Evolutionary conservation across 2,329 filamentous ascomycete genomes (phyloP), one percentile per base, ranked within the genome.

Genomic region (Alternaria gansuensis): DNA sequence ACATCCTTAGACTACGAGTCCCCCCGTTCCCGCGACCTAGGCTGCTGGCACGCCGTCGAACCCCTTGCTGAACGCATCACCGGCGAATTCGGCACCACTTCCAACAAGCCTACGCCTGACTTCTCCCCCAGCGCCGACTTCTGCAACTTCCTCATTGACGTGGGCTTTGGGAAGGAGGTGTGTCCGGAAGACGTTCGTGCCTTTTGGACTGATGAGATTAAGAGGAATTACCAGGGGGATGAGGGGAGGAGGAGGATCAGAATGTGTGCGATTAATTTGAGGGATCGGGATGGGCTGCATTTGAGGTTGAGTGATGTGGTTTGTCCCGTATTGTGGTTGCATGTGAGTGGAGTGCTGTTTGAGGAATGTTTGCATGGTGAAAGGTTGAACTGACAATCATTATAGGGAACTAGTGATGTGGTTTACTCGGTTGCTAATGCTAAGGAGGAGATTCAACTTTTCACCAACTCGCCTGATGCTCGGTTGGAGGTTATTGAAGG

Each of bases 1-100:
- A 84, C 83, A 4, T 84, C 82, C 0, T 75, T 85, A 70, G 82
- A 84, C 70, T 79, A 72, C 54, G 83, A 85, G 62, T 81, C 79
- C 29, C 67, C 77, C 14, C 74, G 77, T 14, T 80, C 78, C 13
- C 78, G 80, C 23, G 60, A 68, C 5, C 71, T 83, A 2, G 79
- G 81, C 5, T 84, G 83, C 74, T 85, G 83, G 83, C 75, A 85
- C 57, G 77, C 75, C 4, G 67, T 71, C 1, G 66, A 69, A 0
- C 68, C 73, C 10, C 67, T 81, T 4, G 72, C 66, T 0, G 63
- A 70, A 3, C 76, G 69, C 40, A 79, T 82, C 62, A 60, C 79
- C 1, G 69, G 36, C 29, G 57, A 68, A 5, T 83, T 80, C 78
- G 79, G 57, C 31, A 37, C 51, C 24, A 13, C 79, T 3, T 78